These are phyloP conservation scores for Poa pratensis DNA, from an alignment of 176 grass and related monocot genomes.

Conservation along the genomic window DNA sequence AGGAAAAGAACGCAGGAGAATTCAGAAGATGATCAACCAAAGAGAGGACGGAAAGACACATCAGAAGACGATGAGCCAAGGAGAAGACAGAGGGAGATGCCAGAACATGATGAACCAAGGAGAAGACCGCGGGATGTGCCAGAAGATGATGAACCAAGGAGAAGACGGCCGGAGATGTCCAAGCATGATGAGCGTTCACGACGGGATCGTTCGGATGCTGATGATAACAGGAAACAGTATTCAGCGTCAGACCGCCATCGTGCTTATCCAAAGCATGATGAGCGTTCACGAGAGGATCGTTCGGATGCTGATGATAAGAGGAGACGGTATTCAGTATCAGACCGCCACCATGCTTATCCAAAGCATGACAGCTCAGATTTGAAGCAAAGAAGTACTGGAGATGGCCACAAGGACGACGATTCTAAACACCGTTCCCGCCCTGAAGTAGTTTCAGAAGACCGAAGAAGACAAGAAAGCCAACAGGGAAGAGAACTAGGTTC, in stretches of 20 bases:
- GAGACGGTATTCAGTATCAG: constrained; percentile 45
- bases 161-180: constrained; percentile 32
- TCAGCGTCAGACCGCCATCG: constrained; percentile 31
- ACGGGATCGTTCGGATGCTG: constrained; percentile 37
- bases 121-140: constrained; percentile 12
- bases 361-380: constrained; percentile 49
- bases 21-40: constrained; percentile 7
- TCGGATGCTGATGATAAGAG: constrained; percentile 51
- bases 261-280: constrained; percentile 31
- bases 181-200: constrained; percentile 44
- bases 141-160: constrained; percentile 31
- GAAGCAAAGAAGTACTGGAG: constrained; percentile 36
- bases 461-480: constrained; percentile 29
- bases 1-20: not conserved
- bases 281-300: constrained; percentile 36
- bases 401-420: constrained; percentile 28
- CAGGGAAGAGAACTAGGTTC: constrained; percentile 40
- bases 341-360: constrained; percentile 41
- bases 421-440: constrained; percentile 36
- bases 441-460: constrained; percentile 51
- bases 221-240: constrained; percentile 55
- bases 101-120: constrained; percentile 28
- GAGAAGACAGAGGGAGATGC: constrained; percentile 4
- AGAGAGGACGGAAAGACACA: not conserved
- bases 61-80: not conserved